Conservation (phyloP, 371 early-diverging fungal genomes). For the Scutellospora calospora region DNA sequence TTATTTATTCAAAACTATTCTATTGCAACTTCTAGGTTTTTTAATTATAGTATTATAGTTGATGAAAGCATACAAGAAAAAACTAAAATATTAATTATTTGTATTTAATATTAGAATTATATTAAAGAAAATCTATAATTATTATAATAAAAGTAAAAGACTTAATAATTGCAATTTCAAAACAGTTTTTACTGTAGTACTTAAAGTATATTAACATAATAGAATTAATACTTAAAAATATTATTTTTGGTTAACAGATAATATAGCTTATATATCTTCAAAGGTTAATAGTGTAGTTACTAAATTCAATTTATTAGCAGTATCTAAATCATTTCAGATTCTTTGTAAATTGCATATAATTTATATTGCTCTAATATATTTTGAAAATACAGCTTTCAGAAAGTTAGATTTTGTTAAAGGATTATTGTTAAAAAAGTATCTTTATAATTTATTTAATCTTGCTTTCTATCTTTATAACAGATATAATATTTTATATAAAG, state of each 20-base stretch:
- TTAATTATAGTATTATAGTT: not conserved
- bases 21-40: not conserved
- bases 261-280: conserved; percentile 17
- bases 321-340: conserved; percentile 1
- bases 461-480: conserved; percentile 20
- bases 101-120: not conserved
- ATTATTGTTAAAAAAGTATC: not conserved
- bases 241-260: too few relatives aligned
- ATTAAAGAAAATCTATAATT: not conserved
- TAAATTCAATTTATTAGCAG: too few relatives aligned
- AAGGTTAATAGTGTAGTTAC: not conserved
- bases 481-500: conserved; percentile 11
- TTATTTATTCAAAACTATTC: not conserved
- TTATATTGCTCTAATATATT: not conserved
- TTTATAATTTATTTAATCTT: not conserved
- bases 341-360: too few relatives aligned
- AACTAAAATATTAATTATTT: conserved; percentile 5
- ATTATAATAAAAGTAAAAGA: too few relatives aligned
- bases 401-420: too few relatives aligned
- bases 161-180: too few relatives aligned
- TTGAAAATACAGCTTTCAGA: not conserved
- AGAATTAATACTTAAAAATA: not conserved
- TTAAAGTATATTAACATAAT: too few relatives aligned
- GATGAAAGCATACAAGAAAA: not conserved
- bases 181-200: too few relatives aligned